Base-by-base conservation (phyloP, 2,329 filamentous ascomycete genomes). In the Ophiocordyceps sinensis region DNA sequence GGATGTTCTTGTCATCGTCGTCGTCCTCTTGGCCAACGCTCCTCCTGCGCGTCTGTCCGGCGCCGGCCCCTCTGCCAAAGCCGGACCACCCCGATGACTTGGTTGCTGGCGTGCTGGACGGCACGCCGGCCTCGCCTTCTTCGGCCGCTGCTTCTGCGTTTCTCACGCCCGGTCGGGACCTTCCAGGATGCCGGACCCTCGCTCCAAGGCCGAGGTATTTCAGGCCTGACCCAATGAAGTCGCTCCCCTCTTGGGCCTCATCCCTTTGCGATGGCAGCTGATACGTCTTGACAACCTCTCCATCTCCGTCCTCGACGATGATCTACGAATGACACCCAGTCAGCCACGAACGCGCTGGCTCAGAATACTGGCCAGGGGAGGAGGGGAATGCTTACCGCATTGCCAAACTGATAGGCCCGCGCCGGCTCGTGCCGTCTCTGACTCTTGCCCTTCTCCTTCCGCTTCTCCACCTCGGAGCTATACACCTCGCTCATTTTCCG, bases 221-320 rank as follows among this genome's bases (percentile, higher is more conserved):
- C 30, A 74, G 60, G 42, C 70, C 61, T 21, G 66, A 60, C 15
- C 61, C 59, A 28, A 71, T 53, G 15, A 61, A 45, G 36, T 60
- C 62, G 15, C 50, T 57, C 15, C 59, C 56, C 12, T 66, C 60
- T 43, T 60, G 64, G 14, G 49, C 45, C 46, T 40, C 28, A 5
- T 26, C 38, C 14, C 70, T 75, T 23, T 73, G 60, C 0, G 70
- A 63, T 1, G 82, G 79, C 26, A 89, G 71, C 47, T 88, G 79
- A 54, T 87, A 88, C 43, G 84, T 79, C 64, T 88, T 88, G 56
- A 93, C 74, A 28, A 93, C 85, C 56, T 93, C 85, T 36, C 85
- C 85, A 50, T 88, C 80, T 57, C 84, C 82, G 46, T 93, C 84
- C 62, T 93, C 85, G 14, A 93, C 82, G 55, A 93, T 89, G 48